phyloP scores from a whole-genome alignment of 2,329 filamentous ascomycete genomes.

The Exophiala spinifera region DNA sequence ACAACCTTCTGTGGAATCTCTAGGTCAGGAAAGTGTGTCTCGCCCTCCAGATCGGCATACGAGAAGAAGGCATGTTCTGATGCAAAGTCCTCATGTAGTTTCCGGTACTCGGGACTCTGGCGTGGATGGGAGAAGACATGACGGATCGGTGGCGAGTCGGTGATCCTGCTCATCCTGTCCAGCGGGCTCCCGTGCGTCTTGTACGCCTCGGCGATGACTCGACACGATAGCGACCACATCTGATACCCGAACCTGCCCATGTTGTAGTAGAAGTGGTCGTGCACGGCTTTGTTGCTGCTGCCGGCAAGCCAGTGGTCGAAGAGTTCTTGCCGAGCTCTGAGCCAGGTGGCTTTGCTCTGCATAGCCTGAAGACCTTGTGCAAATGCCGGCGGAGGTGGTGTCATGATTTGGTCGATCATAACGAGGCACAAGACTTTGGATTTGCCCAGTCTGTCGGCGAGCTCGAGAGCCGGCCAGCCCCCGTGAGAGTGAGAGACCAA shows the following conservation, averaged over 20 bases:
- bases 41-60: slow-evolving; percentile 13
- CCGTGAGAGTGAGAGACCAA: slow-evolving; percentile 20
- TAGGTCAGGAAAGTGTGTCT: slow-evolving; percentile 15
- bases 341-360: slow-evolving; percentile 7
- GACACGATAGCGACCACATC: slow-evolving; percentile 11
- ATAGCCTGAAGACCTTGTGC: not conserved
- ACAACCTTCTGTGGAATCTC: slow-evolving; percentile 8
- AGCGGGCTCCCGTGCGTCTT: slow-evolving; percentile 3
- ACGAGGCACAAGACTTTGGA: slow-evolving; percentile 16
- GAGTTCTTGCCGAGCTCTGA: not conserved
- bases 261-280: slow-evolving; percentile 11
- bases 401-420: slow-evolving; percentile 23
- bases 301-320: slow-evolving; percentile 8
- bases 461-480: slow-evolving; percentile 18
- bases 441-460: slow-evolving; percentile 12
- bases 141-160: slow-evolving; percentile 1
- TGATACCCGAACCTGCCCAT: slow-evolving; percentile 3
- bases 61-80: slow-evolving; percentile 11
- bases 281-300: slow-evolving; percentile 3
- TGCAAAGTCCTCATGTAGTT: slow-evolving; percentile 4
- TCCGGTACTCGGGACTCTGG: not conserved
- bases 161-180: slow-evolving; percentile 4
- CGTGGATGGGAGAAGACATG: slow-evolving; percentile 6
- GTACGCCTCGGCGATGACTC: slow-evolving; percentile 4
- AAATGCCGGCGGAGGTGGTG: slow-evolving; percentile 9